Percentiles rank a stretch among this genome's conserved stretches.
phyloP scores from a whole-genome alignment of 2,329 filamentous ascomycete genomes.

The Monilinia fructigena region DNA sequence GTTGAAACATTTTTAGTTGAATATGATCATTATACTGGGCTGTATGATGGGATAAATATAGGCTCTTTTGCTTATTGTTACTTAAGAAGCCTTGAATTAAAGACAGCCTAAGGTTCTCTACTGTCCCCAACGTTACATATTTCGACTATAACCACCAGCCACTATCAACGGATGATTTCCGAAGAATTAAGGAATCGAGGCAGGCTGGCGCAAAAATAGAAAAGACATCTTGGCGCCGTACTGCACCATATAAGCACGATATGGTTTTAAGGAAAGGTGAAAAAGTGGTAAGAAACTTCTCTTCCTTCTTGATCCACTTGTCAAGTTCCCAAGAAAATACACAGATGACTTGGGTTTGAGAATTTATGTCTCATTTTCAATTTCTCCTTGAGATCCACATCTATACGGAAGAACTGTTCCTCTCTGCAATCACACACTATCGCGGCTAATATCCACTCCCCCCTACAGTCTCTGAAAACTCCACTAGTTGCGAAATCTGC shows the following conservation, averaged over 20 bases:
- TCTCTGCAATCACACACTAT: neutral
- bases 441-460: no score
- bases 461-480: neutral
- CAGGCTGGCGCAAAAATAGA: neutral
- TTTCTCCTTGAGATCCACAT: neutral
- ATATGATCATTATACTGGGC: neutral
- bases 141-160: neutral
- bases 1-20: neutral
- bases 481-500: no score
- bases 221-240: neutral
- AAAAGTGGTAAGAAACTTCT: neutral
- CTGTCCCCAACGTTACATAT: neutral
- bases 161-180: neutral
- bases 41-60: no score
- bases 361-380: neutral
- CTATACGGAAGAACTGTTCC: neutral
- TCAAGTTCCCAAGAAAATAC: neutral
- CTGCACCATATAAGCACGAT: neutral
- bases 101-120: neutral
- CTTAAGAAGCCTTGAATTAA: no score
- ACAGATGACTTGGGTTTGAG: neutral
- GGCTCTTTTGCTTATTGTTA: neutral
- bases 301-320: neutral
- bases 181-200: neutral
- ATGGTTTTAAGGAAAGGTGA: neutral